phyloP scores from a whole-genome alignment of 2,329 filamentous ascomycete species.

The Epichloe uncinata region DNA sequence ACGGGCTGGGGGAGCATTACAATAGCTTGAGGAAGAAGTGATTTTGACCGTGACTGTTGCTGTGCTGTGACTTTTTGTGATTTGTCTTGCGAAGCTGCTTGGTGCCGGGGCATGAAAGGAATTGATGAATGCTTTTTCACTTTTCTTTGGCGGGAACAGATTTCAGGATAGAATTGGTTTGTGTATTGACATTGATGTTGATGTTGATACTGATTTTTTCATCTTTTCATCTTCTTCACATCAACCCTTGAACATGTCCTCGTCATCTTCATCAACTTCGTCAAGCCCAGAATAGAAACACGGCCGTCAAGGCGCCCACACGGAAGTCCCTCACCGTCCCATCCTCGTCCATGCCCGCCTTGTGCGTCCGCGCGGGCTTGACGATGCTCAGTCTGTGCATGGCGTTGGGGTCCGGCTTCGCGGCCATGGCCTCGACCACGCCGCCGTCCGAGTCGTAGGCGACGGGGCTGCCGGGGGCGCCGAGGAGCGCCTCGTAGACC shows the following conservation, averaged over 20 bases:
- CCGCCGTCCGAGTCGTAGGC: constrained; percentile 37
- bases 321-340: constrained; percentile 37
- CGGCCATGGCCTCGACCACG: constrained; percentile 25
- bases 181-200: no score
- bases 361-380: constrained; percentile 37
- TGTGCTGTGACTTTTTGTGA: no score
- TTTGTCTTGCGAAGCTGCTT: no score
- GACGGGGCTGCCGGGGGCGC: constrained; percentile 53
- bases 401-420: constrained; percentile 23
- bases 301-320: constrained; percentile 30
- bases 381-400: constrained; percentile 34
- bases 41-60: no score
- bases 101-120: no score
- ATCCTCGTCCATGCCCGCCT: constrained; percentile 29
- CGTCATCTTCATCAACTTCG: background rate
- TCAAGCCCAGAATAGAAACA: background rate
- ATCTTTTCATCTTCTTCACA: no score
- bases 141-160: no score
- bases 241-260: background rate
- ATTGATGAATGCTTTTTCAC: no score
- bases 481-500: constrained; percentile 60
- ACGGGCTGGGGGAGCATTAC: constrained; percentile 92
- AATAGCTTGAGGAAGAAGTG: constrained; percentile 58
- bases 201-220: no score
- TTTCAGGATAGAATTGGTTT: no score